These are phyloP conservation scores for Penicillium cataractarum DNA, from an alignment of 495 filamentous ascomycete species.

Conservation along the genomic window DNA sequence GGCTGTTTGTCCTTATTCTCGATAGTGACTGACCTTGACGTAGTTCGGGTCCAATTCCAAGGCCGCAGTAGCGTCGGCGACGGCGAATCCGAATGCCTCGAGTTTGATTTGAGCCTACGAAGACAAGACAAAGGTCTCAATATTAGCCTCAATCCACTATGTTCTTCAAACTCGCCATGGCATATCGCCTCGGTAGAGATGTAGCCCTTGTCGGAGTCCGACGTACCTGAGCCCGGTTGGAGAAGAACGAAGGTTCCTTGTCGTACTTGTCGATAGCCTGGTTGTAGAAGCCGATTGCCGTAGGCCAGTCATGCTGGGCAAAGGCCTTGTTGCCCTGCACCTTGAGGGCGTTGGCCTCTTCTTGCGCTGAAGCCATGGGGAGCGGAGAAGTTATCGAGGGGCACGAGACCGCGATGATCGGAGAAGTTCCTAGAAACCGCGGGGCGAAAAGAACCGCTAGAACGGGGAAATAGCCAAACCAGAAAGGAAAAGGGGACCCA, in stretches of 20 bases:
- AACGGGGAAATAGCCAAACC: not conserved
- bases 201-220: conserved; percentile 14
- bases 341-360: conserved; percentile 81
- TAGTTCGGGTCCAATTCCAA: conserved; percentile 88
- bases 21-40: conserved; percentile 67
- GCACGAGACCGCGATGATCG: conserved; percentile 40
- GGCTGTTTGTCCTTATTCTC: not conserved
- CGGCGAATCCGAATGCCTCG: conserved; percentile 90
- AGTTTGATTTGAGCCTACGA: conserved; percentile 87
- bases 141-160: conserved; percentile 18
- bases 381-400: conserved; percentile 28
- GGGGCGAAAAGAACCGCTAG: not conserved
- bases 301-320: conserved; percentile 81
- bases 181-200: conserved; percentile 2
- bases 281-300: conserved; percentile 82
- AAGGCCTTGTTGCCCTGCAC: conserved; percentile 94
- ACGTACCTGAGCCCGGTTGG: conserved; percentile 89
- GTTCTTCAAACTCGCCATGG: conserved; percentile 5
- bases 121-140: conserved; percentile 13
- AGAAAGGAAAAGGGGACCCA: not conserved
- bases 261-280: conserved; percentile 87
- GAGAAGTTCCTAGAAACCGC: conserved; percentile 12
- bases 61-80: conserved; percentile 90
- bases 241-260: conserved; percentile 85
- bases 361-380: conserved; percentile 56